Percentiles rank a stretch among this genome's conserved stretches.
Conservation (phyloP, 192 early-diverging fungal species). For the Entophlyctis luteolus region DNA sequence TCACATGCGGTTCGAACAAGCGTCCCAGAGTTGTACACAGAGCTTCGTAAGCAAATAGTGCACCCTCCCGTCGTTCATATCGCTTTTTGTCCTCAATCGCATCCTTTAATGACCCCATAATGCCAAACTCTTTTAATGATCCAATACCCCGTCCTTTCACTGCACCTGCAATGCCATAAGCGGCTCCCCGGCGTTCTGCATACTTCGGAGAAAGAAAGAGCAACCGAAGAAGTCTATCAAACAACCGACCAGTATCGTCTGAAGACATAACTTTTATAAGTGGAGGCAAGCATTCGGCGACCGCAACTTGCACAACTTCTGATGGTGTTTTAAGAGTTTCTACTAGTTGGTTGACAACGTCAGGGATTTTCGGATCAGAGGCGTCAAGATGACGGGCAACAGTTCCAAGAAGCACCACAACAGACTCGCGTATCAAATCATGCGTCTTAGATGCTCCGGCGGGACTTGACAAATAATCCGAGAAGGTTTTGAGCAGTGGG, state of each 20-base stretch:
- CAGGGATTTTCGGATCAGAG: slow-evolving; percentile 67
- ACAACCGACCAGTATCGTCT: slow-evolving; percentile 53
- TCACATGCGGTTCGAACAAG: slow-evolving; percentile 94
- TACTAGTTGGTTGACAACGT: slow-evolving; percentile 80
- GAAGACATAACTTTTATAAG: slow-evolving; percentile 71
- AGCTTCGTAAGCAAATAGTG: slow-evolving; percentile 90
- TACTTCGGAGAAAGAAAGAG: slow-evolving; percentile 75
- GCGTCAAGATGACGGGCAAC: slow-evolving; percentile 81
- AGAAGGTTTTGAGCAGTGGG: slow-evolving; percentile 71
- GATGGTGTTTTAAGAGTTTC: slow-evolving; percentile 89
- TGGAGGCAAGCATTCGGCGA: slow-evolving; percentile 89
- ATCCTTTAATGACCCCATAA: slow-evolving; percentile 79
- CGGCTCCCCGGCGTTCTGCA: slow-evolving; percentile 84
- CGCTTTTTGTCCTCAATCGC: slow-evolving; percentile 75
- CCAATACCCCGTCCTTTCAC: slow-evolving; percentile 87
- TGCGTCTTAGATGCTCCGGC: slow-evolving; percentile 67
- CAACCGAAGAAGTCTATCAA: slow-evolving; percentile 62
- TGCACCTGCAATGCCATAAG: slow-evolving; percentile 92
- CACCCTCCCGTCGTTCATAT: slow-evolving; percentile 79
- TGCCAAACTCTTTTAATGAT: slow-evolving; percentile 74
- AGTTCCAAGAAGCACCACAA: slow-evolving; percentile 88
- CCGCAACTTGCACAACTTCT: slow-evolving; percentile 90
- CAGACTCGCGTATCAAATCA: slow-evolving; percentile 85
- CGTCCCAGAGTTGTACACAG: slow-evolving; percentile 78
- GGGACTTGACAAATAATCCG: slow-evolving; percentile 70